Base-by-base conservation (phyloP, 2,329 filamentous ascomycete species). In the Colletotrichum sp. region DNA sequence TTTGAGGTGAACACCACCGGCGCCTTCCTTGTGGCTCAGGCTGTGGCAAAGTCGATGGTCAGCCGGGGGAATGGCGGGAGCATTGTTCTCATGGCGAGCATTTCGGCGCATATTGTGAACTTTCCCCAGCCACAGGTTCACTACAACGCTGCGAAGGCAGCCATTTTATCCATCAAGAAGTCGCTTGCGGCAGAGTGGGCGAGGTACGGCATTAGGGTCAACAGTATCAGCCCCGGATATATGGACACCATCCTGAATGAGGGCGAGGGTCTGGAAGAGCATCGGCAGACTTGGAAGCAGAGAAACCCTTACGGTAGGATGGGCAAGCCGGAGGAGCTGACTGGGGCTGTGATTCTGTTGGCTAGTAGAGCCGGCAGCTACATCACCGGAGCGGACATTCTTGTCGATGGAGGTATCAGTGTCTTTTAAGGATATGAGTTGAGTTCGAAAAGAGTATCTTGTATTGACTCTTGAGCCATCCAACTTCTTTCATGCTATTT, bases 251-350 rank as follows among this genome's bases (percentile, higher is more conserved):
- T 94, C 8, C 83, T 95, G 58, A 95, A 95, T 79, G 91, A 92
- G 74, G 92, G 92, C 0, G 87, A 89, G 8, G 90, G 89, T 0
- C 81, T 94, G 52, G 87, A 86, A 18, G 85, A 86, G 43, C 88
- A 88, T 48, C 85, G 90, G 71, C 84, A 84, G 36, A 86, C 88
- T 3, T 94, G 92, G 93, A 86, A 86, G 26, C 84, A 84, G 34
- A 85, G 91, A 70, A 92, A 92, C 80, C 92, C 93, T 0, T 88
- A 89, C 82, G 92, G 92, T 0, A 85, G 93, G 34, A 94, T 94
- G 91, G 92, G 92, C 0, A 79, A 85, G 74, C 90, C 91, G 2
- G 87, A 90, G 79, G 93, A 94, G 82, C 79, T 94, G 70, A 90
- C 90, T 0, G 92, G 92, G 1, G 87, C 89, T 3, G 84, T 94